phyloP scores from a whole-genome alignment of 495 filamentous ascomycete species.

The Hypoxylon subgilvum region DNA sequence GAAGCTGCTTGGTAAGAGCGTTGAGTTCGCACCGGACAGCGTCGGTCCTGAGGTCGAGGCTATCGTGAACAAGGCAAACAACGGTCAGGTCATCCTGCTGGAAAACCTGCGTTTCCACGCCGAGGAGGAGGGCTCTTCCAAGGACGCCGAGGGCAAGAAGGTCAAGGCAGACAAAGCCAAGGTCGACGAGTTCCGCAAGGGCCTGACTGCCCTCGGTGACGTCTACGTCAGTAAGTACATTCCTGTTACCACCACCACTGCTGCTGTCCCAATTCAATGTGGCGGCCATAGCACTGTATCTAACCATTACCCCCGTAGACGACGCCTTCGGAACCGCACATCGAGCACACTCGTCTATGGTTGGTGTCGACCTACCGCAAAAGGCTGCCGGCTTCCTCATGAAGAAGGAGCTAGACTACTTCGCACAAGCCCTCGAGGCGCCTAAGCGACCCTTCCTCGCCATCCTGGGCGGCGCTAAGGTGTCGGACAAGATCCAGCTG shows the following conservation, averaged over 20 bases:
- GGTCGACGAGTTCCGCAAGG: slow-evolving; percentile 92
- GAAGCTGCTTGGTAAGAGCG: slow-evolving; percentile 81
- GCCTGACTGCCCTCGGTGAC: slow-evolving; percentile 91
- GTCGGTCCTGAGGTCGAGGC: slow-evolving; percentile 90
- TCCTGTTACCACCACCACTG: neutral
- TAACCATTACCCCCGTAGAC: slow-evolving; percentile 59
- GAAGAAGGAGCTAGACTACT: slow-evolving; percentile 99
- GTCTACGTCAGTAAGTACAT: slow-evolving; percentile 86
- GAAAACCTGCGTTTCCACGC: slow-evolving; percentile 98
- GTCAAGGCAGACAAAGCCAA: slow-evolving; percentile 93
- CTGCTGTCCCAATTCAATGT: neutral
- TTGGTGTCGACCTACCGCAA: slow-evolving; percentile 91
- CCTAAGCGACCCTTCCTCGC: slow-evolving; percentile 96
- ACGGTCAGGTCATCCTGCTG: slow-evolving; percentile 85
- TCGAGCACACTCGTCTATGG: slow-evolving; percentile 98
- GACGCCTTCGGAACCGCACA: slow-evolving; percentile 99
- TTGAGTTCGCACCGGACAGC: slow-evolving; percentile 89
- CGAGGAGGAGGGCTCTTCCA: slow-evolving; percentile 94
- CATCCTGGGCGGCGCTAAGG: slow-evolving; percentile 97
- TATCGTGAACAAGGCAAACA: slow-evolving; percentile 79
- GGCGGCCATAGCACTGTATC: neutral
- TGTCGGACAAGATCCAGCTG: slow-evolving; percentile 98
- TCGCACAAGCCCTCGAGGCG: slow-evolving; percentile 92
- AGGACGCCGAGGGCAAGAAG: slow-evolving; percentile 93
- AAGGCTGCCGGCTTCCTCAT: slow-evolving; percentile 97